phyloP scores from a whole-genome alignment of 257 asterid genomes.

The Solanum bulbocastanum region DNA sequence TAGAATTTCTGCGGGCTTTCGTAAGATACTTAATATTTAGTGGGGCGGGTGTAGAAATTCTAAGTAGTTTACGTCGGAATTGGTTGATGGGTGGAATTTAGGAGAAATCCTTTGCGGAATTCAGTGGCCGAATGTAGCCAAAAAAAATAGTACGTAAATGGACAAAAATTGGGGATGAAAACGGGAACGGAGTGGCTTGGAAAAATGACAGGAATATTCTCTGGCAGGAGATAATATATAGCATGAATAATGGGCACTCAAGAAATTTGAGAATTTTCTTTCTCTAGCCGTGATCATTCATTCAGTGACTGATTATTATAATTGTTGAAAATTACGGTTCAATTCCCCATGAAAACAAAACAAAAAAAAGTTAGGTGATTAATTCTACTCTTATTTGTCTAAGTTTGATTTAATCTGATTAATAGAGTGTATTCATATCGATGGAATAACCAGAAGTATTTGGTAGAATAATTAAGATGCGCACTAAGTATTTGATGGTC shows the following conservation, averaged over 20 bases:
- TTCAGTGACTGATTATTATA: not conserved
- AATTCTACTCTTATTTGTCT: not conserved
- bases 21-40: not conserved
- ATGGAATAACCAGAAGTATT: not conserved
- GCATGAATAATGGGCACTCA: not conserved
- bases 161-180: not conserved
- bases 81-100: not conserved
- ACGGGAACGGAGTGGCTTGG: not conserved
- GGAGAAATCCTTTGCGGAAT: not conserved
- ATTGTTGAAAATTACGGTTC: not conserved
- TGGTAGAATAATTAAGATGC: not conserved
- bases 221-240: not conserved
- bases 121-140: not conserved
- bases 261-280: not conserved
- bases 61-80: not conserved
- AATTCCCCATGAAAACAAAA: not conserved
- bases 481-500: not conserved
- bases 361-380: not conserved
- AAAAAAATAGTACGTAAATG: not conserved
- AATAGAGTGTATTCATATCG: not conserved
- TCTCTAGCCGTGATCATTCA: not conserved
- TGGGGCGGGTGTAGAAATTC: not conserved
- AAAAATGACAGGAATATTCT: constrained; percentile 7
- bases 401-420: not conserved
- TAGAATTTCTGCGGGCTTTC: not conserved